A percentile compares a stretch with the other conserved stretches of the same genome.
Conservation (phyloP, 495 filamentous ascomycete species). For the Viridothelium virens region DNA sequence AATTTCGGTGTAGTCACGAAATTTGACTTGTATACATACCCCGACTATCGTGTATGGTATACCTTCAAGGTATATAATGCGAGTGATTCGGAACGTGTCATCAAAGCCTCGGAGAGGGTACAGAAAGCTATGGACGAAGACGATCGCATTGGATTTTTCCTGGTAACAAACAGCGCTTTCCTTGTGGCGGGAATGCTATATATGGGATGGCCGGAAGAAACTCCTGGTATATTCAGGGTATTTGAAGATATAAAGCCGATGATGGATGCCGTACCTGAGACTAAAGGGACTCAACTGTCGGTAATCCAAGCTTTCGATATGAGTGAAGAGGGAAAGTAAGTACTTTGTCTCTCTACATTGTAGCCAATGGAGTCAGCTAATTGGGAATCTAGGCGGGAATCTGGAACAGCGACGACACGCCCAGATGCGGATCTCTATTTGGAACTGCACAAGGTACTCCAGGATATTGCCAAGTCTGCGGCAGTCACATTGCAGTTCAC, state of each 20-base stretch:
- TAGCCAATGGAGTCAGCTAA: no score
- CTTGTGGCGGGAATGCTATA: not conserved
- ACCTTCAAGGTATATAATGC: conserved; percentile 15
- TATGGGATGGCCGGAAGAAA: not conserved
- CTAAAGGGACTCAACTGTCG: conserved; percentile 16
- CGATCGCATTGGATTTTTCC: conserved; percentile 18
- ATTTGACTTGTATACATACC: conserved; percentile 26
- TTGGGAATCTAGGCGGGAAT: not conserved
- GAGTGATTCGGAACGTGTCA: not conserved
- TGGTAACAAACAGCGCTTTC: conserved; percentile 10
- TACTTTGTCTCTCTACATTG: no score
- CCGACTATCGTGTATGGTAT: conserved; percentile 26
- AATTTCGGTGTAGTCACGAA: conserved; percentile 40
- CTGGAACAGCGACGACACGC: not conserved
- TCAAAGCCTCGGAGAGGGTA: conserved; percentile 13
- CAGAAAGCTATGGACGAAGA: conserved; percentile 17
- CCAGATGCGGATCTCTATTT: not conserved
- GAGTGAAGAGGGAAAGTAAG: not conserved
- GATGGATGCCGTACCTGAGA: conserved; percentile 3
- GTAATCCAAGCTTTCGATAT: not conserved
- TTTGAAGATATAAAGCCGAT: conserved; percentile 16
- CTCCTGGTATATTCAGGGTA: conserved; percentile 6
- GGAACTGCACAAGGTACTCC: conserved; percentile 10
- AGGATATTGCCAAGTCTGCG: conserved; percentile 13
- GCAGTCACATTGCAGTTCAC: not conserved